Evolutionary conservation across 352 stramenopile genomes (phyloP), one percentile per base, ranked within the genome.

Genomic region (Phytopythium kandeliae): DNA sequence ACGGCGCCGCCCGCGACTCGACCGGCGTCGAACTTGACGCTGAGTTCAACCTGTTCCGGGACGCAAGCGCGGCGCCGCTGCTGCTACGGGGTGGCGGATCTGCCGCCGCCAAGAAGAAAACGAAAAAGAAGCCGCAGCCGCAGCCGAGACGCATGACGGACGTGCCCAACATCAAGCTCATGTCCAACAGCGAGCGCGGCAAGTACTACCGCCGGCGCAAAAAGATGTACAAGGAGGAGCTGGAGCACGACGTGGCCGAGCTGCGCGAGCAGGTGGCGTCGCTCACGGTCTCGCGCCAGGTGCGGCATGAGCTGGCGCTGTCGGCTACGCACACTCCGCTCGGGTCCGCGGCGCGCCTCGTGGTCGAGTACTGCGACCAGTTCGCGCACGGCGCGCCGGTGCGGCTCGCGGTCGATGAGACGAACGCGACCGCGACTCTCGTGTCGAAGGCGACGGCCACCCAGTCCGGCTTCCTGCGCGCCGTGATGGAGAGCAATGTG

Each of bases 101-200:
- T 9, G 28, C 28, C 4, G 28, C n/a, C n/a, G 17, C 24, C 13
- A 21, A 22, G 42, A 21, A 10, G 22, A 16, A 31, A 22, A 34
- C 22, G 42, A 31, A 48, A 15, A 34, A 35, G 42, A 7, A 17
- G 42, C 12, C 17, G 42, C 42, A 24, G 40, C 21, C 48, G 17
- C 13, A 55, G 37, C 24, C 36, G 17, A 17, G 21, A 37, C 49
- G 38, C 9, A 38, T 30, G 33, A 21, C 37, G n/a, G 62, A 62
- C 47, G 60, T 57, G 33, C 44, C 65, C 42, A 57, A 71, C 51
- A 51, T 79, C 40, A 74, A 74, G 56, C 31, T 60, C 55, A 81
- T 85, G 74, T 75, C 57, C 49, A 85, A 82, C 50, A 86, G 74
- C 49, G 74, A 86, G 48, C 71, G 74, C 5, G 69, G 70, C 26